Base-by-base conservation (phyloP, 177 flowering plant species). In the Vitis hybrid region DNA sequence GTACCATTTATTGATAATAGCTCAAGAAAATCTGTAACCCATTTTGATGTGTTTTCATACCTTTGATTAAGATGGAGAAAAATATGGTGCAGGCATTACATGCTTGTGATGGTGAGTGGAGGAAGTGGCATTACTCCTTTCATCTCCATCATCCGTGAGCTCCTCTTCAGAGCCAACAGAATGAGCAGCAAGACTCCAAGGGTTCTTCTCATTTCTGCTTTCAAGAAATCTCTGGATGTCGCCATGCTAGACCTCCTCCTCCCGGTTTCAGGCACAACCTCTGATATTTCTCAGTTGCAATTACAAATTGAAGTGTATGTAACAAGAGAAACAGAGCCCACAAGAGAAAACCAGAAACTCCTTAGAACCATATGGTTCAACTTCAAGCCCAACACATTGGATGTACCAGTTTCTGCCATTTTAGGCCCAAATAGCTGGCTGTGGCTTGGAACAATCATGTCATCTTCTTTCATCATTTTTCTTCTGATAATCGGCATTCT, bases 41-140 rank as follows among this genome's bases (percentile, higher is more conserved):
- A 38, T 1, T 38, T 57, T 28, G 15, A 3, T 1, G 17, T 2
- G 50, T 69, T 19, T 2, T 38, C 47, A 7, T 38, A 38, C 47
- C 47, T 38, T 38, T 38, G 47, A 38, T 38, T 38, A 38, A 38
- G 9, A 38, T 38, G 47, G 47, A 38, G 47, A 38, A 38, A 28
- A 38, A 38, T 38, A 38, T 38, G 10, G 10, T 38, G 14, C 75
- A 90, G 92, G 74, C 85, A 88, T 47, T 86, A 88, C 44, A 59
- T 68, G 18, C 75, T 88, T 38, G 84, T 87, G 62, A 72, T 90
- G 85, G 79, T 90, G 64, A 80, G 84, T 69, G 92, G 94, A 65
- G 94, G 94, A 3, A 85, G 90, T 52, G 94, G 90, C 53, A 84
- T 90, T 38, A 75, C 91, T 11, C 87, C 92, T 0, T 80, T 86